Percentiles rank a stretch among this genome's conserved stretches.
These are phyloP conservation scores for Podila horticola DNA, from an alignment of 192 early-diverging fungal species.

Conservation along the genomic window DNA sequence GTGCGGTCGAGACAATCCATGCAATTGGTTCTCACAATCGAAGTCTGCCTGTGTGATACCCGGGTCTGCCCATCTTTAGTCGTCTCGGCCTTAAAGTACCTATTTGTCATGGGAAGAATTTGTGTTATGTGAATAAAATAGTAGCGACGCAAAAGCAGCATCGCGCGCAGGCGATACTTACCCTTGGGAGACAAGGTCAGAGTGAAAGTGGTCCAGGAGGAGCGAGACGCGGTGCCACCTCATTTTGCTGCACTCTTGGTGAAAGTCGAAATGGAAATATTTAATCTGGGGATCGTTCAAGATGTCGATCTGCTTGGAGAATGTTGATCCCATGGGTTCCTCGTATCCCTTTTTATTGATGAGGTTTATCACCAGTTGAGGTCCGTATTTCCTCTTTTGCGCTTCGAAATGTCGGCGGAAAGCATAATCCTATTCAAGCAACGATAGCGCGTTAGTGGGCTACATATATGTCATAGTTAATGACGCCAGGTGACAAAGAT, in stretches of 20 bases:
- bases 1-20: slow-evolving; percentile 99
- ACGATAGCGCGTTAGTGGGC: neutral
- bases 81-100: slow-evolving; percentile 66
- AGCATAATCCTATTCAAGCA: slow-evolving; percentile 59
- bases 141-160: neutral
- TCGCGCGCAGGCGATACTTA: neutral
- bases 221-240: slow-evolving; percentile 91
- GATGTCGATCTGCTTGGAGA: slow-evolving; percentile 72
- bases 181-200: slow-evolving; percentile 66
- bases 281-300: slow-evolving; percentile 67
- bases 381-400: slow-evolving; percentile 78
- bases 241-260: slow-evolving; percentile 96
- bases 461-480: neutral
- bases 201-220: slow-evolving; percentile 81
- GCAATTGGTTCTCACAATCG: slow-evolving; percentile 95
- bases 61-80: slow-evolving; percentile 18
- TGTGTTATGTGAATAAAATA: neutral
- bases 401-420: slow-evolving; percentile 79
- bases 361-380: slow-evolving; percentile 91
- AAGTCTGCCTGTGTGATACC: slow-evolving; percentile 67
- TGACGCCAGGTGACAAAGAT: too few relatives aligned
- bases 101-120: slow-evolving; percentile 22
- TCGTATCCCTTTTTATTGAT: slow-evolving; percentile 98
- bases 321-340: slow-evolving; percentile 83
- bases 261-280: slow-evolving; percentile 98